Conservation (phyloP, 2,329 filamentous ascomycete genomes). For the Verticillium tricorpus region DNA sequence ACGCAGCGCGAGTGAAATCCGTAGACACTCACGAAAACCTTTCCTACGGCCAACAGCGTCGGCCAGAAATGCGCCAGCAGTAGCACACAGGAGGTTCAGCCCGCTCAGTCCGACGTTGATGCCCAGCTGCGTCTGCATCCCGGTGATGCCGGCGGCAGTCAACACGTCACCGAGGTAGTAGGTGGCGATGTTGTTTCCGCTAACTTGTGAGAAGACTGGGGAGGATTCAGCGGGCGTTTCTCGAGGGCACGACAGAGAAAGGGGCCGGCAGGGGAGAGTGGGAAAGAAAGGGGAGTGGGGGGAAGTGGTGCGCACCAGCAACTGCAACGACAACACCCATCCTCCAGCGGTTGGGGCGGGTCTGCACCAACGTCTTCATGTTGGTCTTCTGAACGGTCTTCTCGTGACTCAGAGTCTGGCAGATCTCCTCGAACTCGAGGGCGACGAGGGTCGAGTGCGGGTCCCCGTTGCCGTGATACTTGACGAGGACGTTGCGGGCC, state of each 20-base stretch:
- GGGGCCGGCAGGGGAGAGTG: no score
- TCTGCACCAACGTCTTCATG: constrained; percentile 36
- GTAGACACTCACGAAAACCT: no score
- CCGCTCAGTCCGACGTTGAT: no score
- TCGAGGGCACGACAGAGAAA: constrained; percentile 8
- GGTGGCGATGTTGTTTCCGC: constrained; percentile 31
- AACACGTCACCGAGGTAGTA: constrained; percentile 48
- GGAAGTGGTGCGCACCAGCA: neutral
- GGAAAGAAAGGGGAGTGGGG: no score
- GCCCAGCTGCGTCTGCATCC: no score
- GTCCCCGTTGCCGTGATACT: constrained; percentile 23
- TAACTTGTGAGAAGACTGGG: constrained; percentile 38
- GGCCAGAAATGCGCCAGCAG: no score
- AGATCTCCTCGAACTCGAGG: constrained; percentile 44
- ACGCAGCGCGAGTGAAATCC: no score
- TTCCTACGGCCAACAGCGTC: no score
- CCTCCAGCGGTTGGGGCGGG: constrained; percentile 24
- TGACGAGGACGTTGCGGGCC: constrained; percentile 41
- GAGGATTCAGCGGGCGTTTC: no score
- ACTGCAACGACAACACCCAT: neutral
- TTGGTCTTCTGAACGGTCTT: constrained; percentile 16
- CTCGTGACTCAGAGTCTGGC: neutral
- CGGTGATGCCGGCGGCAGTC: constrained; percentile 36
- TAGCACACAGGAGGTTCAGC: no score
- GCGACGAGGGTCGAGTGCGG: constrained; percentile 35